Evolutionary conservation across 345 rosid species (phyloP).

Genomic region (Turritis glabra): DNA sequence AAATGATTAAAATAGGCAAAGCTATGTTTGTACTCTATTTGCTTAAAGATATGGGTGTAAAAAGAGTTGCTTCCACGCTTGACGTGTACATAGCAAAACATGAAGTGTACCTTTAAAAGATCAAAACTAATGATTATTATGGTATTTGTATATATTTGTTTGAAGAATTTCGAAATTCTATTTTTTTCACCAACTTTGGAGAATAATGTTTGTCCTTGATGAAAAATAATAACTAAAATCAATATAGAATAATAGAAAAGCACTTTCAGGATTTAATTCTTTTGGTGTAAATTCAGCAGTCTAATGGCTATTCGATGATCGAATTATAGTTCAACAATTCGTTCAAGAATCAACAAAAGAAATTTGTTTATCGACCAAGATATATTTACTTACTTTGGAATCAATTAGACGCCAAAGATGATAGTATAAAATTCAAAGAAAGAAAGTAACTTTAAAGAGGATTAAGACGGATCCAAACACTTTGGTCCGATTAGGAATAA

Average conservation of each 20-base stretch:
- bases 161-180: neutral
- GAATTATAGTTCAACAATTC: neutral
- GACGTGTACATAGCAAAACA: neutral
- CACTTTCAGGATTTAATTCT: neutral
- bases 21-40: neutral
- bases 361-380: neutral
- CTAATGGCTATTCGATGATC: neutral
- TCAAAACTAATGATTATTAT: neutral
- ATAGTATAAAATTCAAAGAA: neutral
- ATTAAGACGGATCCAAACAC: constrained; percentile 3
- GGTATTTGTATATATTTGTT: neutral
- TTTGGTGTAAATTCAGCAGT: neutral
- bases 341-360: neutral
- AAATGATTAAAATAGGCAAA: neutral
- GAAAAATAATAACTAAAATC: neutral
- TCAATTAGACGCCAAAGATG: neutral
- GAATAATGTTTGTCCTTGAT: neutral
- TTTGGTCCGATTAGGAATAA: neutral
- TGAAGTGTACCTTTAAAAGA: neutral
- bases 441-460: neutral
- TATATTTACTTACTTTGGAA: neutral
- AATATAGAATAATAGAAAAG: neutral
- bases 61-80: constrained; percentile 14
- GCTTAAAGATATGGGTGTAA: constrained; percentile 14
- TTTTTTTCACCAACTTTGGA: neutral